phyloP scores from a whole-genome alignment of 2,329 filamentous ascomycete genomes.

The Monosporascus sp. region DNA sequence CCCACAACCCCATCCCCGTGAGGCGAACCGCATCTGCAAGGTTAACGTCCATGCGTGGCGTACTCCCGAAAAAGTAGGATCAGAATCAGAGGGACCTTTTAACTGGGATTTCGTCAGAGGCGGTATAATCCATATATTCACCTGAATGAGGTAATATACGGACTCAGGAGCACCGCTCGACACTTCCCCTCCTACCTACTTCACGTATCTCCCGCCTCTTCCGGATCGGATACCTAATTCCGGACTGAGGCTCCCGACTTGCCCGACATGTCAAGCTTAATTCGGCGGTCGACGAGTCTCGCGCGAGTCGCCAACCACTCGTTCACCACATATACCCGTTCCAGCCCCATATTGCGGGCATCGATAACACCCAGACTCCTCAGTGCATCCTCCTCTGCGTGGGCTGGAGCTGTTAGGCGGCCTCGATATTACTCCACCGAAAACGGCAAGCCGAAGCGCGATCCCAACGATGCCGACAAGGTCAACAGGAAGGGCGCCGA shows the following conservation, averaged over 20 bases:
- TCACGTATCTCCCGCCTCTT: slow-evolving; percentile 10
- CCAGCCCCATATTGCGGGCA: slow-evolving; percentile 14
- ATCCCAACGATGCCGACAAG: slow-evolving; percentile 2
- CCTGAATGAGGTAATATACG: too few relatives aligned
- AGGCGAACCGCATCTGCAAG: too few relatives aligned
- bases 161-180: neutral
- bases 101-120: too few relatives aligned
- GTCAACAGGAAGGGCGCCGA: slow-evolving; percentile 1
- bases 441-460: slow-evolving; percentile 14
- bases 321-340: slow-evolving; percentile 17
- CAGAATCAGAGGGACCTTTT: too few relatives aligned
- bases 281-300: slow-evolving; percentile 25
- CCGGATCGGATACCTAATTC: slow-evolving; percentile 4
- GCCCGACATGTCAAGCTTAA: slow-evolving; percentile 28
- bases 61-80: too few relatives aligned
- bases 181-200: neutral
- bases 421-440: slow-evolving; percentile 20
- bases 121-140: too few relatives aligned
- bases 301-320: slow-evolving; percentile 20
- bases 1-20: too few relatives aligned
- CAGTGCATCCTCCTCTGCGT: slow-evolving; percentile 17
- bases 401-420: slow-evolving; percentile 11
- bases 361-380: slow-evolving; percentile 11
- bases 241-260: slow-evolving; percentile 10
- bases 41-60: too few relatives aligned